These are phyloP conservation scores for Hericium erinaceus DNA, from an alignment of 768 basidiomycete species.

Conservation along the genomic window DNA sequence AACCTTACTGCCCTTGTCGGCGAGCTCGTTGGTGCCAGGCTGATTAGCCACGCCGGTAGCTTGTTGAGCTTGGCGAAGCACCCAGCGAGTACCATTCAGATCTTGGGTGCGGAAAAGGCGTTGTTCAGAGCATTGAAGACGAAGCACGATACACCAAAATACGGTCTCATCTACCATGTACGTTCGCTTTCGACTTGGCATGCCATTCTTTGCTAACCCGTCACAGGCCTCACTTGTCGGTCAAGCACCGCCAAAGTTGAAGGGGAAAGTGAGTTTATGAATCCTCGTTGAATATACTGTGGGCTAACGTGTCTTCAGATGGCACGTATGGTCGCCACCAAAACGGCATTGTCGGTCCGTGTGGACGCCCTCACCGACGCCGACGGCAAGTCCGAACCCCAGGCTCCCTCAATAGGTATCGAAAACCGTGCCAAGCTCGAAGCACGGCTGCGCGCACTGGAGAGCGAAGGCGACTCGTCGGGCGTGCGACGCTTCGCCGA, in stretches of 20 bases:
- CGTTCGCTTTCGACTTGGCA: slow-evolving; percentile 17
- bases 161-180: slow-evolving; percentile 98
- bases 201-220: slow-evolving; percentile 5
- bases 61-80: slow-evolving; percentile 64
- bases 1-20: slow-evolving; percentile 85
- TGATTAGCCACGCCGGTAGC: slow-evolving; percentile 70
- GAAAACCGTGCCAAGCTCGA: slow-evolving; percentile 95
- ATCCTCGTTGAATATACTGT: background rate
- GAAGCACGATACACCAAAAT: slow-evolving; percentile 95
- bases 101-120: slow-evolving; percentile 70
- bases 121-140: slow-evolving; percentile 71
- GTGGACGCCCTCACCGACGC: slow-evolving; percentile 93
- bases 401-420: slow-evolving; percentile 81
- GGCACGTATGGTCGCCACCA: slow-evolving; percentile 99
- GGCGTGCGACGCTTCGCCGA: slow-evolving; percentile 60
- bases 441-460: slow-evolving; percentile 82
- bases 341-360: slow-evolving; percentile 93
- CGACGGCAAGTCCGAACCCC: slow-evolving; percentile 78
- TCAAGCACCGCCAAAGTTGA: slow-evolving; percentile 94
- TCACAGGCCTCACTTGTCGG: slow-evolving; percentile 85
- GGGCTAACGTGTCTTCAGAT: slow-evolving; percentile 40
- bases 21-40: slow-evolving; percentile 65
- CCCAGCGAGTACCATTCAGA: slow-evolving; percentile 72
- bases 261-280: slow-evolving; percentile 67
- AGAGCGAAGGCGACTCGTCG: slow-evolving; percentile 68